Evolutionary conservation across 495 filamentous ascomycete species (phyloP), one percentile per base, ranked within the genome.

Genomic region (Articulospora tetracladia): DNA sequence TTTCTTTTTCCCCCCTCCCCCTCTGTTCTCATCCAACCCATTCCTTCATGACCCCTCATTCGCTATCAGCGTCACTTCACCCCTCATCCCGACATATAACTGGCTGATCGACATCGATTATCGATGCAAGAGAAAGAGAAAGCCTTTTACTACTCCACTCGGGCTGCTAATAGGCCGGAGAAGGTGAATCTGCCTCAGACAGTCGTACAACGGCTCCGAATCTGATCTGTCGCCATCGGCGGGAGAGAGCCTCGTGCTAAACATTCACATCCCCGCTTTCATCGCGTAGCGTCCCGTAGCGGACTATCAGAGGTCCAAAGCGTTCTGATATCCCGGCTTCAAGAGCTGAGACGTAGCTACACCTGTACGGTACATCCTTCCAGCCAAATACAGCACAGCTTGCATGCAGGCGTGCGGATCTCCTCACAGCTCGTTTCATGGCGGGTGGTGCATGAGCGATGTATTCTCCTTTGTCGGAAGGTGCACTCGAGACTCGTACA

Each of bases 211-310:
- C 39, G 39, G 17, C 39, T 44, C n/a, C n/a, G n/a, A 19, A 44
- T 15, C 39, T 19, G 17, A 44, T 44, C 39, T 44, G 15, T 44
- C 39, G 39, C 39, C 39, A 44, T 44, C 7, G 8, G 39, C 25
- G 48, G 48, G 25, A 51, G 17, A 24, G 30, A 55, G 53, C 53
- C 53, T 41, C 30, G 30, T 55, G 30, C 30, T 12, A 36, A 39
- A 24, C 15, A 12, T 27, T 7, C 20, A 55, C n/a, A 22, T 55
- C n/a, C 20, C 28, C 30, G 39, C 39, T 44, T 44, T 44, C 39
- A 44, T 17, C 39, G 17, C n/a, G n/a, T n/a, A n/a, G n/a, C n/a
- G n/a, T n/a, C n/a, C n/a, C n/a, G n/a, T n/a, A n/a, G n/a, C n/a
- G n/a, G n/a, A 44, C 17, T 19, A 44, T 32, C 39, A 44, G 39